Conservation (phyloP, 1,284 basidiomycete genomes). For the Wolfiporia cocos region DNA sequence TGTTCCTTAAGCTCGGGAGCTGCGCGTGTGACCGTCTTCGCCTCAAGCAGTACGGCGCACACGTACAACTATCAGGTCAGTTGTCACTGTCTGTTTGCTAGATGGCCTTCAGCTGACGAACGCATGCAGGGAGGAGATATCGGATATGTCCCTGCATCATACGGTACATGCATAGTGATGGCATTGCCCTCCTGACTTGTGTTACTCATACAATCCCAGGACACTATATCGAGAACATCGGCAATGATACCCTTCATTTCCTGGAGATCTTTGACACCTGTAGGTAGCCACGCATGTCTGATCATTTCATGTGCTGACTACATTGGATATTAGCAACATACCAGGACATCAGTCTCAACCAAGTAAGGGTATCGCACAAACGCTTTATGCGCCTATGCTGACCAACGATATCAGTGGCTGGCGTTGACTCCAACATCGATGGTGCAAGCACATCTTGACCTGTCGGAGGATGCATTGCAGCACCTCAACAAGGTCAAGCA, state of each 20-base stretch:
- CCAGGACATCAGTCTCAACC: constrained; percentile 59
- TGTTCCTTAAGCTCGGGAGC: constrained; percentile 39
- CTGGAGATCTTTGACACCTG: constrained; percentile 62
- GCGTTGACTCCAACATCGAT: constrained; percentile 59
- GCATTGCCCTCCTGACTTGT: too few relatives aligned
- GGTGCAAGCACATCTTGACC: constrained; percentile 54
- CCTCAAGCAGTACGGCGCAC: constrained; percentile 50
- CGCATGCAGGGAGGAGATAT: constrained; percentile 51
- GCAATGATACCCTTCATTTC: constrained; percentile 55
- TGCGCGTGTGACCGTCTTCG: constrained; percentile 62
- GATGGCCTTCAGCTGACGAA: too few relatives aligned
- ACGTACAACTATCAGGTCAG: constrained; percentile 63
- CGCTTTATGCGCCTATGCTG: neutral
- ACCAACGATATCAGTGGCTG: constrained; percentile 44
- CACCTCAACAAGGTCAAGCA: constrained; percentile 49
- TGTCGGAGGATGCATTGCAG: constrained; percentile 45
- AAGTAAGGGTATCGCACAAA: constrained; percentile 27
- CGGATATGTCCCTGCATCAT: constrained; percentile 54
- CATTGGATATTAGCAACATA: too few relatives aligned
- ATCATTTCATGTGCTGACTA: too few relatives aligned
- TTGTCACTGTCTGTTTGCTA: too few relatives aligned
- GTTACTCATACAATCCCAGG: too few relatives aligned
- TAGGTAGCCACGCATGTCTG: too few relatives aligned
- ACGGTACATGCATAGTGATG: too few relatives aligned
- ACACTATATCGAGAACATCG: constrained; percentile 69